phyloP scores from a whole-genome alignment of 139 green algal genomes.

The Marvania coccoides region DNA sequence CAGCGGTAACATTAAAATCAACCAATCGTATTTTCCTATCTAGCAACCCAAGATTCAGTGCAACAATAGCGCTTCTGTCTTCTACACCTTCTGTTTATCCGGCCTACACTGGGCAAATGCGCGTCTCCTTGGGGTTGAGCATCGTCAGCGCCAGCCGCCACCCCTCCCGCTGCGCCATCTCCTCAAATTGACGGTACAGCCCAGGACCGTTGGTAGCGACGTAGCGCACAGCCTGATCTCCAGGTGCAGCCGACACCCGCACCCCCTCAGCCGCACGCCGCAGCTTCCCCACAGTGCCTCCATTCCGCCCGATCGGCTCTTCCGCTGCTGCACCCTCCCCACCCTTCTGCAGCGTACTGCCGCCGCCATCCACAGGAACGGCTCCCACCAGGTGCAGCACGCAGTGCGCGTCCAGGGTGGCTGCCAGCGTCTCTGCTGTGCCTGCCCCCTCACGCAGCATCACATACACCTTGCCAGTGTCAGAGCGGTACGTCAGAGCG shows the following conservation, averaged over 20 bases:
- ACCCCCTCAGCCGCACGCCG: background rate
- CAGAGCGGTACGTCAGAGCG: slow-evolving; percentile 50
- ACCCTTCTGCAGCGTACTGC: background rate
- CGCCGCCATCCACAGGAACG: too few species aligned
- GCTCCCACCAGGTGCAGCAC: slow-evolving; percentile 52
- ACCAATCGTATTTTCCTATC: too few species aligned
- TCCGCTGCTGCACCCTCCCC: background rate
- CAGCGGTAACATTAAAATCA: too few species aligned
- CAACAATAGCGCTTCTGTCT: too few species aligned
- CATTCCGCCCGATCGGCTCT: background rate
- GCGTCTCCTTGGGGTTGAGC: slow-evolving; percentile 60
- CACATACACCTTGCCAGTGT: slow-evolving; percentile 55
- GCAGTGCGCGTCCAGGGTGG: slow-evolving; percentile 62
- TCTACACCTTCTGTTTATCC: too few species aligned
- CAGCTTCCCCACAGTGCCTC: background rate
- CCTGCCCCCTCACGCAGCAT: slow-evolving; percentile 59
- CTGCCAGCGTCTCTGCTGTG: slow-evolving; percentile 43
- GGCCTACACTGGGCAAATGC: slow-evolving; percentile 6
- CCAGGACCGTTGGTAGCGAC: slow-evolving; percentile 1
- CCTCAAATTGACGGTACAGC: slow-evolving; percentile 44
- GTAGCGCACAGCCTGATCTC: background rate
- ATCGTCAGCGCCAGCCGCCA: slow-evolving; percentile 62
- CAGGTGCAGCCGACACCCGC: background rate
- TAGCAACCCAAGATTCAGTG: too few species aligned
- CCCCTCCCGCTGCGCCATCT: slow-evolving; percentile 38